Conservation (phyloP, 192 early-diverging fungal species). For the Rhizoclosmatium globosum region DNA sequence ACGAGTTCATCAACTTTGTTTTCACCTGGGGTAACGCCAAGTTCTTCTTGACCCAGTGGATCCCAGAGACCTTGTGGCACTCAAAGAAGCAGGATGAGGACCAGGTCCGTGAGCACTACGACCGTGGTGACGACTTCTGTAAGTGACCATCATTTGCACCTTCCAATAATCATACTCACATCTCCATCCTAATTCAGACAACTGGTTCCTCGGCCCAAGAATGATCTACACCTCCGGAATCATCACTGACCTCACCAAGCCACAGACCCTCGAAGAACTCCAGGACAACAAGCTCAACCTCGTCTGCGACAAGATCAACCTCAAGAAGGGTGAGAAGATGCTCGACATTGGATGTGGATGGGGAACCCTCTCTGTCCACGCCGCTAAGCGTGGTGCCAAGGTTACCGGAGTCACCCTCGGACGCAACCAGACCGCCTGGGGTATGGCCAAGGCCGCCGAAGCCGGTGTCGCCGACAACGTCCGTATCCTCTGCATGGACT, state of each 20-base stretch:
- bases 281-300: slow-evolving; percentile 96
- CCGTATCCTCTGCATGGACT: slow-evolving; percentile 91
- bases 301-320: slow-evolving; percentile 84
- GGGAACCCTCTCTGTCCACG: slow-evolving; percentile 91
- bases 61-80: slow-evolving; percentile 97
- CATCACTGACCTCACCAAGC: slow-evolving; percentile 73
- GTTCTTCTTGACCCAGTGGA: slow-evolving; percentile 96
- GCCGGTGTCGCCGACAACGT: slow-evolving; percentile 83
- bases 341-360: slow-evolving; percentile 99
- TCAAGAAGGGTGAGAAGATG: slow-evolving; percentile 87
- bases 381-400: slow-evolving; percentile 87
- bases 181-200: slow-evolving; percentile 2
- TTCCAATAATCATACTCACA: background rate
- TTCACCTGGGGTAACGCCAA: slow-evolving; percentile 85
- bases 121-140: slow-evolving; percentile 99
- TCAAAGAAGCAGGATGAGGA: slow-evolving; percentile 97
- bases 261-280: slow-evolving; percentile 91
- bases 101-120: slow-evolving; percentile 98
- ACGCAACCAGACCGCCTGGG: slow-evolving; percentile 90
- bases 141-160: slow-evolving; percentile 76
- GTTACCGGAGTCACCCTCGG: slow-evolving; percentile 95
- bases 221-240: slow-evolving; percentile 99
- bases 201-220: slow-evolving; percentile 72
- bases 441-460: slow-evolving; percentile 81
- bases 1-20: slow-evolving; percentile 94